Base-by-base conservation (phyloP, 331 rosid species). In the Malus hybrid region DNA sequence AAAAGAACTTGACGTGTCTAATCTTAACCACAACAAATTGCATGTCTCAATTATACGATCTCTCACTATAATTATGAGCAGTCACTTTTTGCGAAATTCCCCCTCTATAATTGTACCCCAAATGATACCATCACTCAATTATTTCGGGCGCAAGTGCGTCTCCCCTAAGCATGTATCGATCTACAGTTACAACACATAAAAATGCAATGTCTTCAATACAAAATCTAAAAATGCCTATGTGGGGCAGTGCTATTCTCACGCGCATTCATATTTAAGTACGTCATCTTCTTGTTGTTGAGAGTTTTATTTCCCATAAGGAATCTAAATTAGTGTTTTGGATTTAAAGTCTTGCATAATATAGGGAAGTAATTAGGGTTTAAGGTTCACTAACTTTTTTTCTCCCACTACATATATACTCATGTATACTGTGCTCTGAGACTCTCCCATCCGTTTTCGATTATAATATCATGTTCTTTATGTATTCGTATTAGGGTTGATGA, bases 141-240 rank as follows among this genome's bases (percentile, higher is more conserved):
- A 78, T 79, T 80, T 77, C 72, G 16, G 28, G 20, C 54, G 80
- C 84, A 80, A 82, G 88, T 82, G 86, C 83, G 77, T 74, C 79
- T 81, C 15, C 68, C 64, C 5, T 20, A 11, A 57, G 80, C 69
- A 70, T 69, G 20, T 70, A 79, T 57, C 62, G 34, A 78, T 27
- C 64, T 57, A 0, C 61, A 72, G 56, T 65, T 55, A 52, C 9
- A 52, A 52, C n/a, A 5, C 80, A 66, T 80, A 5, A 50, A 50
- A 50, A 15, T 50, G n/a, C 8, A 50, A 16, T 50, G 1, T 52
- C 57, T 52, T 52, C 68, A 69, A 79, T 16, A 65, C 12, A 46
- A 74, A 81, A 77, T 74, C 59, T 55, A 65, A 42, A 71, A 74
- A 32, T 1, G 12, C 74, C 11, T 62, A 0, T 10, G 31, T 59